Evolutionary conservation across 352 stramenopile species (phyloP).

Genomic region (Phytophthora sojae): DNA sequence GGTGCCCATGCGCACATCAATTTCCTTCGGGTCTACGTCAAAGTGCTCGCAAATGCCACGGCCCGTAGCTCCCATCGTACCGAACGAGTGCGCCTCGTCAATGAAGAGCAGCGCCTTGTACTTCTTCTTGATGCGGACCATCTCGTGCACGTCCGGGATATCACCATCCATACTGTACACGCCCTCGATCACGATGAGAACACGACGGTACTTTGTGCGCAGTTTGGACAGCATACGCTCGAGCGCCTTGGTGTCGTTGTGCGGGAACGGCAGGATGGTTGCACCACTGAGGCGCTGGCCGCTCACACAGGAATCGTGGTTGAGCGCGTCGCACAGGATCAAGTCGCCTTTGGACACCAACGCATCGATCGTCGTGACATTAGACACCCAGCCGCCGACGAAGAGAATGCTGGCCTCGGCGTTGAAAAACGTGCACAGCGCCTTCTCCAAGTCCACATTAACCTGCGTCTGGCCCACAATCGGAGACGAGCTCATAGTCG

Average conservation of each 20-base stretch:
- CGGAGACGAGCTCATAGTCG: constrained; percentile 83
- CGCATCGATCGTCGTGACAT: constrained; percentile 81
- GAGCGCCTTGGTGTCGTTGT: constrained; percentile 77
- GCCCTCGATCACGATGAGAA: constrained; percentile 74
- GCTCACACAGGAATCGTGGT: constrained; percentile 84
- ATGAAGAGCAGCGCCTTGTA: constrained; percentile 73
- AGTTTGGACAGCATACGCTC: constrained; percentile 79
- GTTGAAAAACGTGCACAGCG: constrained; percentile 69
- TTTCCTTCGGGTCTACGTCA: constrained; percentile 47
- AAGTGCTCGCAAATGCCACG: constrained; percentile 68
- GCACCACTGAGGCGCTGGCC: constrained; percentile 78
- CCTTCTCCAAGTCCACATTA: constrained; percentile 74
- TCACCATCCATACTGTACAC: constrained; percentile 81
- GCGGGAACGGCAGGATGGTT: constrained; percentile 81
- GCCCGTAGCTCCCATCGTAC: constrained; percentile 64
- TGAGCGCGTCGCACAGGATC: constrained; percentile 82
- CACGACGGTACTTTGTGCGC: constrained; percentile 76
- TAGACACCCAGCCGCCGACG: constrained; percentile 79
- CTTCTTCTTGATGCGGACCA: constrained; percentile 71
- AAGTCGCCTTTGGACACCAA: constrained; percentile 77
- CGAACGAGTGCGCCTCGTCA: constrained; percentile 75
- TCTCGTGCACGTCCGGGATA: constrained; percentile 60
- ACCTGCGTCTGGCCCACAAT: constrained; percentile 82
- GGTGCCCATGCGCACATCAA: constrained; percentile 76
- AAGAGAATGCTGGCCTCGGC: constrained; percentile 69